Base-by-base conservation (phyloP, 78 protist species). In the Chrysochromulina parva region DNA sequence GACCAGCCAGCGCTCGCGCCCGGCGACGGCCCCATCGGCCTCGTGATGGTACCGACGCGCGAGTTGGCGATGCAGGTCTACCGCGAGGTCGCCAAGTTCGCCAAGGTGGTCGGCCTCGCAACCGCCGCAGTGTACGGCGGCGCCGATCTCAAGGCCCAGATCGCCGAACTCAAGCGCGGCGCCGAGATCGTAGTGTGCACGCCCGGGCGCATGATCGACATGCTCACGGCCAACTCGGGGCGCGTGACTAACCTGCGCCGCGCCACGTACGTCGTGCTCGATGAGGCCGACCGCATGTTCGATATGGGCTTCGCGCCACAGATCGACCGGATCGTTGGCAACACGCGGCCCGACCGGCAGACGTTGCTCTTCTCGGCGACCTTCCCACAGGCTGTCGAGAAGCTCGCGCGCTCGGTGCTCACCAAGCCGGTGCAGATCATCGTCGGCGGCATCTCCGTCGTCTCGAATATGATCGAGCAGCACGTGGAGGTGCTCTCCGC, bases 231-330 rank as follows among this genome's bases (percentile, higher is more conserved):
- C 47, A 98, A 98, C 88, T 19, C 69, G 2, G 98, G 97, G 62
- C 66, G 90, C 24, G 91, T 98, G 57, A 97, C 98, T 85, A 98
- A 97, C 94, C 96, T 98, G 53, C 85, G 84, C 7, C 96, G 99
- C 24, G 96, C 95, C 38, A 95, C 99, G 9, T 96, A 93, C 85
- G 88, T 98, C 50, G 99, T 98, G 2, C 91, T 99, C 28, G 99
- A 99, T 93, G 99, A 99, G 89, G 99, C 99, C 17, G 99, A 99
- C 90, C 95, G 99, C 53, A 98, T 99, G 99, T 96, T 99, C 89
- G 99, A 99, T 91, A 85, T 97, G 94, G 99, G 98, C 53, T 95
- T 96, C 85, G 96, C 93, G 80, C 98, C 98, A 28, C 99, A 98
- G 90, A 95, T 98, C 28, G 92, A 38, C 86, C 90, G 96, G 13